These are phyloP conservation scores for Rheum nobile DNA, from an alignment of 148 eudicot species.

Conservation along the genomic window DNA sequence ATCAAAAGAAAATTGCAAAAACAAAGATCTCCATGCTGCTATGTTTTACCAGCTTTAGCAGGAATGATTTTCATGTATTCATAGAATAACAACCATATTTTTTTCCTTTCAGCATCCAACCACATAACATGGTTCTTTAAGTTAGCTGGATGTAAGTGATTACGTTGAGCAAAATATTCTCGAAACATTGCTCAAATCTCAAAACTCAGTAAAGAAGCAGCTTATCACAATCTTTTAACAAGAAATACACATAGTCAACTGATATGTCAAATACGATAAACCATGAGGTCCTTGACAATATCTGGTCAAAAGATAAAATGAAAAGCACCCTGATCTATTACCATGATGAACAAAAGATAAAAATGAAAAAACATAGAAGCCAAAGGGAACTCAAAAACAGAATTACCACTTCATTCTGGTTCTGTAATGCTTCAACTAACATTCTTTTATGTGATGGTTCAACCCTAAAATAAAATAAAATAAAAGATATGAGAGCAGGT, in stretches of 20 bases:
- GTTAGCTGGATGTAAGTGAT: background rate
- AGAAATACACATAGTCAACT: background rate
- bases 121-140: background rate
- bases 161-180: background rate
- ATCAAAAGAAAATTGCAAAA: slow-evolving; percentile 2
- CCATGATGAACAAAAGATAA: background rate
- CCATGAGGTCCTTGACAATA: background rate
- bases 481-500: background rate
- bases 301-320: background rate
- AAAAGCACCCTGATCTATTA: background rate
- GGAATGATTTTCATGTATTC: background rate
- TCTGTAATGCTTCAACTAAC: slow-evolving; percentile 95
- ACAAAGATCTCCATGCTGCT: background rate
- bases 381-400: background rate
- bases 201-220: background rate
- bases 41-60: background rate
- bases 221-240: background rate
- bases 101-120: background rate
- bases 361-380: background rate
- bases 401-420: slow-evolving; percentile 94
- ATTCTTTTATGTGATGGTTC: slow-evolving; percentile 98
- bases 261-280: background rate
- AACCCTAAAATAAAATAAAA: slow-evolving; percentile 42
- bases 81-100: background rate
- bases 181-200: background rate